Evolutionary conservation across 495 filamentous ascomycete species (phyloP), one percentile per base, ranked within the genome.

Genomic region (Darksidea phi): DNA sequence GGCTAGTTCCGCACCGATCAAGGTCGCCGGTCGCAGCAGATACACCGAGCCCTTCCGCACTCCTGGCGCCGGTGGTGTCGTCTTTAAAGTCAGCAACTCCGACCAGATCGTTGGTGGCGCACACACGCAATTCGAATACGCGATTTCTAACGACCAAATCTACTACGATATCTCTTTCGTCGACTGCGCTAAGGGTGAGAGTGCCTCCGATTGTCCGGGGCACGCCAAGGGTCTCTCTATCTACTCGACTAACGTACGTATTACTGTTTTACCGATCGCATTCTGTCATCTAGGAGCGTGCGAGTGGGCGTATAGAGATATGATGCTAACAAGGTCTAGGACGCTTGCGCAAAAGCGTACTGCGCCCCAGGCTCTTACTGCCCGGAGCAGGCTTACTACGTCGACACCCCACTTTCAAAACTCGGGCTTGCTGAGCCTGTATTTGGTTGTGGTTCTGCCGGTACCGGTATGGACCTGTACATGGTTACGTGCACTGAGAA

Each of bases 101-200:
- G 20, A 49, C 18, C 47, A 49, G 24, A 20, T 49, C 47, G 24
- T 21, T 15, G 24, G 24, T 15, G 47, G 47, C 47, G 21, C 12
- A 15, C 47, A 49, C 17, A 49, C 47, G 47, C 47, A 49, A 49
- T 49, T 49, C 47, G 47, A 49, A 23, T 49, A 49, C 17, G 21
- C 47, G 3, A 28, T 49, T 18, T 15, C 20, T 5, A 15, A 15
- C 17, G 47, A 25, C 17, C 12, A 49, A 18, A 6, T 49, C 17
- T 49, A 21, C 13, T 49, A 49, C 47, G 47, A 49, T 21, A 6
- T 49, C 47, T 49, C 47, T 15, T 49, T 49, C 23, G 47, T 49
- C 24, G 24, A 49, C 47, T 49, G 47, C 47, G 47, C 47, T 15
- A 49, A 49, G 12, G 47, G 47, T 6, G 47, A 49, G 12, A 24